Evolutionary conservation across 2,329 filamentous ascomycete genomes (phyloP).

Genomic region (Verticillium dahliae): DNA sequence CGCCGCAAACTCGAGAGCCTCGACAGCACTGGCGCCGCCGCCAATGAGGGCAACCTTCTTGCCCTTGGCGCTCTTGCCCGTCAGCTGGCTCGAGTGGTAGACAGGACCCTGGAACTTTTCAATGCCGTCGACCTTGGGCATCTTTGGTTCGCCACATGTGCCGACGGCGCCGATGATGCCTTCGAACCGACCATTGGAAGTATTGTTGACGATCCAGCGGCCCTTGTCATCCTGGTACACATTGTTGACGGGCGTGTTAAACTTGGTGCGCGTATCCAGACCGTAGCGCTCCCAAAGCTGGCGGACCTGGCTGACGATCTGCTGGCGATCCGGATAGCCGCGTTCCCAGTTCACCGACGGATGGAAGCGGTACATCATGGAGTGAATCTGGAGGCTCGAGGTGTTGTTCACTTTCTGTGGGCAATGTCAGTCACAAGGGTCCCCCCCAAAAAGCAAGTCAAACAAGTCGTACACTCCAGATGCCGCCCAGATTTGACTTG

Average conservation of each 20-base stretch:
- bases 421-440: background rate
- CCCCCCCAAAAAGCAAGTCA: accelerated
- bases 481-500: conserved; percentile 64
- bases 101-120: conserved; percentile 66
- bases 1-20: conserved; percentile 74
- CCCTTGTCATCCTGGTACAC: conserved; percentile 63
- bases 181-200: conserved; percentile 65
- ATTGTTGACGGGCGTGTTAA: conserved; percentile 62
- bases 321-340: conserved; percentile 71
- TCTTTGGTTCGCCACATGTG: conserved; percentile 72
- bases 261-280: conserved; percentile 63
- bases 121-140: conserved; percentile 63
- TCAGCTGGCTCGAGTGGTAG: conserved; percentile 69
- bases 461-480: conserved; percentile 60
- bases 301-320: conserved; percentile 68
- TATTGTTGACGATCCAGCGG: conserved; percentile 72
- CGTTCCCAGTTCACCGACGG: conserved; percentile 67
- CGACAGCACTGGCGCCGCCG: conserved; percentile 74
- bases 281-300: conserved; percentile 70
- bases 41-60: conserved; percentile 75
- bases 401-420: conserved; percentile 70
- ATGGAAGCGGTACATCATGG: conserved; percentile 82
- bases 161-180: conserved; percentile 74
- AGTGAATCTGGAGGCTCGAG: conserved; percentile 77
- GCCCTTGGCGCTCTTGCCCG: conserved; percentile 62